These are phyloP conservation scores for Alnus glutinosa DNA, from an alignment of 306 rosid genomes.

Conservation along the genomic window DNA sequence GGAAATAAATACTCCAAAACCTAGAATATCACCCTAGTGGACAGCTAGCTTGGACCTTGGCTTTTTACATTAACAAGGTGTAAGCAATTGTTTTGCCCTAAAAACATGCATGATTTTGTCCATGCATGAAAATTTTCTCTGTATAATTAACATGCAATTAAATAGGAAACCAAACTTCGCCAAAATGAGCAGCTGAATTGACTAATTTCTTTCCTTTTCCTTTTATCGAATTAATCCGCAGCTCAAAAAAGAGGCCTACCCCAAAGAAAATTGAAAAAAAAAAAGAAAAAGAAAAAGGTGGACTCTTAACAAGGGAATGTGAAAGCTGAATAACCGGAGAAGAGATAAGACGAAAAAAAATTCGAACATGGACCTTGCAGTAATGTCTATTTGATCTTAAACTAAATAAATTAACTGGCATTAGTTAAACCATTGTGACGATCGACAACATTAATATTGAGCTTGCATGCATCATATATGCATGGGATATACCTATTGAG, in stretches of 20 bases:
- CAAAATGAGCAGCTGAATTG: too few species aligned
- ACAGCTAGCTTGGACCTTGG: background rate
- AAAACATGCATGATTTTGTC: too few species aligned
- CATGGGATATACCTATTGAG: slow-evolving; percentile 66
- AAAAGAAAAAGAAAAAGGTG: too few species aligned
- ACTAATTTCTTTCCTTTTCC: too few species aligned
- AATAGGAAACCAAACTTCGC: too few species aligned
- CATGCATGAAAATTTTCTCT: too few species aligned
- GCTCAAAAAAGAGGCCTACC: too few species aligned
- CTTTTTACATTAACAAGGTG: too few species aligned
- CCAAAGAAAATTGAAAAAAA: too few species aligned
- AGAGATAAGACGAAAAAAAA: background rate
- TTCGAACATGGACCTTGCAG: background rate
- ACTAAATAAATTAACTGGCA: background rate
- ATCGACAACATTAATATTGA: background rate
- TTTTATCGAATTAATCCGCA: too few species aligned
- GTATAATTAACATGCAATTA: too few species aligned
- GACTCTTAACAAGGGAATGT: background rate
- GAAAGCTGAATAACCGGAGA: background rate
- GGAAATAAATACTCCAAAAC: background rate
- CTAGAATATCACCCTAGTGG: background rate
- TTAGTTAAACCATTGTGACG: background rate
- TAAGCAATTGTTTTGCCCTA: too few species aligned
- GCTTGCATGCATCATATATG: background rate
- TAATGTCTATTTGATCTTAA: background rate